Evolutionary conservation across 2,329 filamentous ascomycete species (phyloP), one percentile per base, ranked within the genome.

Genomic region (Huntiella bhutanensis): DNA sequence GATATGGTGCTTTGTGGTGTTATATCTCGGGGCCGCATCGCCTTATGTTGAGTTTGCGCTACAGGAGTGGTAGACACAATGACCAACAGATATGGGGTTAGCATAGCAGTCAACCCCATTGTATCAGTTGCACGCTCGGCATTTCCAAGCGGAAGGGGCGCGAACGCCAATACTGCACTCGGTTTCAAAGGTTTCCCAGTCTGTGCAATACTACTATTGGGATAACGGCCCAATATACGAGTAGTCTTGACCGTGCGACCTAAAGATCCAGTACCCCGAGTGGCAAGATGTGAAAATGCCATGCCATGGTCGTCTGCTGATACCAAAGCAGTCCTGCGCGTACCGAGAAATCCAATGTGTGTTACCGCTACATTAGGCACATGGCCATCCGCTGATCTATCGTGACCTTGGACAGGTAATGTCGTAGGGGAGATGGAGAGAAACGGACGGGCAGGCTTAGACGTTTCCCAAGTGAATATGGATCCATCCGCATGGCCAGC

Each of bases 251-350:
- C 82, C 0, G 77, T 80, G 48, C 91, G 75, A 4, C 81, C 86
- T 16, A 98, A 71, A 17, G 86, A 73, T 3, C 91, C 91, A 34
- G 92, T 80, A 1, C 91, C 92, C 55, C 92, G 73, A 7, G 85
- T 93, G 7, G 91, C 92, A 7, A 98, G 71, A 61, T 98, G 92
- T 3, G 91, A 95, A 60, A 98, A 98, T 0, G 91, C 88, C 92
- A 98, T 98, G 15, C 92, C 91, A 42, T 76, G 76, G 55, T 93
- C 83, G 61, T 98, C 87, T 2, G 91, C 91, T 3, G 91, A 98
- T 8, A 96, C 87, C 4, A 98, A 68, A 3, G 92, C 91, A 11
- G 91, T 98, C 55, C 91, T 87, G 49, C 92, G 73, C 3, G 84
- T 95, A 5, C 88, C 91, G 4, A 98, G 68, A 58, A 98, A 98